Evolutionary conservation across 768 basidiomycete genomes (phyloP), one percentile per base, ranked within the genome.

Genomic region (Lentinula detonsa): DNA sequence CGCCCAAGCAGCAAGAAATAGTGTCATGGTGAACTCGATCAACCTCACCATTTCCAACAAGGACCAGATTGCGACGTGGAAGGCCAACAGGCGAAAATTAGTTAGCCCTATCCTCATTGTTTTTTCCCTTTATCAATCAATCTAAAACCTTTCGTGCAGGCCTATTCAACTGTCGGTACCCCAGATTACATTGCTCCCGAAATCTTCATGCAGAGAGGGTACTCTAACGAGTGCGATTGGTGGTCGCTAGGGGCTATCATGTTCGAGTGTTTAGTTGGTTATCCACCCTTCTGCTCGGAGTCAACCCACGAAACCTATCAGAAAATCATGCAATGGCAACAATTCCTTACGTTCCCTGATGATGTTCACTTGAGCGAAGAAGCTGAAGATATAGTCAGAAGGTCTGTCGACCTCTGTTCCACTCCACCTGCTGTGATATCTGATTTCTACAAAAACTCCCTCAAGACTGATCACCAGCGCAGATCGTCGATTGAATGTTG

Each of bases 161-260:
- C 96, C 3, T 99, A 95, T 74, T 98, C 95, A 3, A 98, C 97
- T 10, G 96, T 98, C 64, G 95, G 95, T 43, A 98, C 95, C 28
- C 95, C 95, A 3, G 96, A 98, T 73, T 84, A 52, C 40, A 40
- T 98, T 67, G 94, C 96, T 2, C 95, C 95, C 0, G 95, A 98
- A 72, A 97, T 98, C 68, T 98, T 98, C 80, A 73, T 90, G 62
- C 93, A 95, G 71, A 88, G 92, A 70, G 97, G 97, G n/a, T 98
- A 98, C 71, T 94, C 93, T 23, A 93, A 95, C 68, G 95, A 96
- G 73, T 98, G 95, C 69, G 97, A 99, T 73, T 98, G 95, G 95
- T 99, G 97, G 55, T 97, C 95, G 7, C 81, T 98, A 33, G 97
- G 97, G 4, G 93, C 95, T 16, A 98, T 98, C 78, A 95, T 93